Conservation (phyloP, 345 rosid genomes). For the Aegle marmelos region DNA sequence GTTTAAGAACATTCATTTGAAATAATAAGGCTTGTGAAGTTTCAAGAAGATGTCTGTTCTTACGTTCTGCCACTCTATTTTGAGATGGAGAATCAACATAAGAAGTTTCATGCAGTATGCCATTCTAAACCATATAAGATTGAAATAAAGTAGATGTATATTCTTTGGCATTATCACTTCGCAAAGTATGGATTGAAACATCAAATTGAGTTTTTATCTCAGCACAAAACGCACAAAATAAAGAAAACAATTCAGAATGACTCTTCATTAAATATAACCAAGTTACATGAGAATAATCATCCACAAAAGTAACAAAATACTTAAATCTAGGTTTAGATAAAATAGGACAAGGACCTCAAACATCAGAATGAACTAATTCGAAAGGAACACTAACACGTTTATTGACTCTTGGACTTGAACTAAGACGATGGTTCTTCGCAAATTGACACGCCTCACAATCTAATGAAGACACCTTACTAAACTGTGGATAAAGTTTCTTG, state of each 20-base stretch:
- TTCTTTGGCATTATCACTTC: background rate
- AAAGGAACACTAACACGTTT: no score
- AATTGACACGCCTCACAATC: no score
- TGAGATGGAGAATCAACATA: background rate
- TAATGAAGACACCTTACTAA: no score
- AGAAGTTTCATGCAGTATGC: background rate
- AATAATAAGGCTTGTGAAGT: background rate
- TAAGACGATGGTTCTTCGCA: background rate
- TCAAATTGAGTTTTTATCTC: background rate
- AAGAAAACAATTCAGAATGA: background rate
- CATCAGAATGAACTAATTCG: background rate
- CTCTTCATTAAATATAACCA: background rate
- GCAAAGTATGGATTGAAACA: fast-evolving
- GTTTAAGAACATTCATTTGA: background rate
- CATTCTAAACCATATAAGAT: background rate
- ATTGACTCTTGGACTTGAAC: background rate
- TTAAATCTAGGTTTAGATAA: background rate
- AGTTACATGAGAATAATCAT: background rate
- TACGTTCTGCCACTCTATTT: background rate
- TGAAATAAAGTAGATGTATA: background rate
- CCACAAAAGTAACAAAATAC: background rate
- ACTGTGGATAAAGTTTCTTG: no score
- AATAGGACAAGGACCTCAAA: background rate
- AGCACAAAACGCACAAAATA: background rate
- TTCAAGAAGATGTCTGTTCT: background rate